These are phyloP conservation scores for Candida jianshihensis DNA, from an alignment of 805 yeast species.

Conservation along the genomic window DNA sequence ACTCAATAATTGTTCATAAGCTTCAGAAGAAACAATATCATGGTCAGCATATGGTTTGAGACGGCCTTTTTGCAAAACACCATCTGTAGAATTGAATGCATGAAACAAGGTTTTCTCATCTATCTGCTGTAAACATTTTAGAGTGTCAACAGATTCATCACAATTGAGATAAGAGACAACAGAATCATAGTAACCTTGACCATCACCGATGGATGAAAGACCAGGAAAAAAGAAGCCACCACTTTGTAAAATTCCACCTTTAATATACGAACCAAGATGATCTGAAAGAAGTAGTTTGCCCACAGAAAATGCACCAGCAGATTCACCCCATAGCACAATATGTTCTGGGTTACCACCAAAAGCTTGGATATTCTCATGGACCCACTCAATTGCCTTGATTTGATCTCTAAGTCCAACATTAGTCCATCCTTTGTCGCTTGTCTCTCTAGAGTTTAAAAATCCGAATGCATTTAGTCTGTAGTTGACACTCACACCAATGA, in stretches of 20 bases:
- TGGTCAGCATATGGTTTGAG: conserved; percentile 12
- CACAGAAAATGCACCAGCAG: conserved; percentile 28
- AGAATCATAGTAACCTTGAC: conserved; percentile 1
- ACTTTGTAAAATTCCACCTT: conserved; percentile 15
- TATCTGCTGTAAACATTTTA: conserved; percentile 10
- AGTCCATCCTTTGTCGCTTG: conserved; percentile 18
- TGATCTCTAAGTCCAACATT: conserved; percentile 32
- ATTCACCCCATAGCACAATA: conserved; percentile 32
- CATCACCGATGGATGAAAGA: conserved; percentile 2
- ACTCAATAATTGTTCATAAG: conserved; percentile 4
- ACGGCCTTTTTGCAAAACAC: neutral
- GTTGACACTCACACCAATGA: conserved; percentile 30
- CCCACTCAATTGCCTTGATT: conserved; percentile 29
- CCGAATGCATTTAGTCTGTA: conserved; percentile 33
- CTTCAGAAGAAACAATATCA: conserved; percentile 10
- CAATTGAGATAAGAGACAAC: conserved; percentile 9
- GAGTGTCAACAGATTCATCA: conserved; percentile 4
- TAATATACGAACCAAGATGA: conserved; percentile 6
- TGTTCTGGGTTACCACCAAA: conserved; percentile 31
- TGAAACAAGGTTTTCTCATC: conserved; percentile 4
- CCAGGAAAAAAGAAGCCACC: conserved; percentile 8
- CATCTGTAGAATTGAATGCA: conserved; percentile 11
- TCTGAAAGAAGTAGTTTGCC: conserved; percentile 9
- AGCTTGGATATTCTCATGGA: conserved; percentile 23
- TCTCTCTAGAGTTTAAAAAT: conserved; percentile 22